Evolutionary conservation across 2,329 filamentous ascomycete species (phyloP).

Genomic region (Nothophaeocryptopus gaeumannii): DNA sequence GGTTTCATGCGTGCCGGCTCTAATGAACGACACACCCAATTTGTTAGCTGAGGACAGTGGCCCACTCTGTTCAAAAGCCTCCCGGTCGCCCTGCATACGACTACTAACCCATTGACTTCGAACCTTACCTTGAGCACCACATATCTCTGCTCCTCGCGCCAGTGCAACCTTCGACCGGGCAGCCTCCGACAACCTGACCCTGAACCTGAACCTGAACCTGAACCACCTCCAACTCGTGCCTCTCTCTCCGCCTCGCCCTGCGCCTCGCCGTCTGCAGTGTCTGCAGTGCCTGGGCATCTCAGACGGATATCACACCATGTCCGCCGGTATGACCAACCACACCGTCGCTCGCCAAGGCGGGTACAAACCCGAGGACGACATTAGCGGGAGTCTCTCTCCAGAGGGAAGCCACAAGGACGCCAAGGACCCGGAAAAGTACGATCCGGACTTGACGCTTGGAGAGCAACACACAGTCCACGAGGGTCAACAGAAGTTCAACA

Average conservation of each 20-base stretch:
- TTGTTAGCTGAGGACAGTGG: slow-evolving; percentile 2
- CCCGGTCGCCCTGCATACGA: slow-evolving; percentile 14
- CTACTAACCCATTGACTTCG: too few species aligned
- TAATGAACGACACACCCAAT: slow-evolving; percentile 15
- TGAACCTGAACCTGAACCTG: too few species aligned
- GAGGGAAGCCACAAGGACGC: slow-evolving; percentile 4
- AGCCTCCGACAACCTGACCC: too few species aligned
- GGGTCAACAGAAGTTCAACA: slow-evolving; percentile 37
- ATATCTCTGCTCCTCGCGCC: too few species aligned
- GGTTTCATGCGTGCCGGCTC: slow-evolving; percentile 9
- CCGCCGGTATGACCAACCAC: slow-evolving; percentile 16
- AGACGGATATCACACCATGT: slow-evolving; percentile 14
- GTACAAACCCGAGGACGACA: slow-evolving; percentile 15
- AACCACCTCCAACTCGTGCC: too few species aligned
- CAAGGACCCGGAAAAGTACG: slow-evolving; percentile 13
- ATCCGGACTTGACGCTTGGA: slow-evolving; percentile 17
- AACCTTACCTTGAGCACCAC: too few species aligned
- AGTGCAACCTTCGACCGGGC: too few species aligned
- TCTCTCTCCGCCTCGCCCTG: too few species aligned
- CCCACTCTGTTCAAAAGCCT: slow-evolving; percentile 10
- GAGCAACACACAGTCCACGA: slow-evolving; percentile 30
- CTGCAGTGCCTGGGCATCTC: too few species aligned
- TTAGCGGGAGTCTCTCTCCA: slow-evolving; percentile 10
- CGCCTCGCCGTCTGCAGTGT: too few species aligned
- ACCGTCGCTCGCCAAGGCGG: slow-evolving; percentile 16